Evolutionary conservation across 1,284 basidiomycete genomes (phyloP).

Genomic region (Exobasidium cylindrosporum): DNA sequence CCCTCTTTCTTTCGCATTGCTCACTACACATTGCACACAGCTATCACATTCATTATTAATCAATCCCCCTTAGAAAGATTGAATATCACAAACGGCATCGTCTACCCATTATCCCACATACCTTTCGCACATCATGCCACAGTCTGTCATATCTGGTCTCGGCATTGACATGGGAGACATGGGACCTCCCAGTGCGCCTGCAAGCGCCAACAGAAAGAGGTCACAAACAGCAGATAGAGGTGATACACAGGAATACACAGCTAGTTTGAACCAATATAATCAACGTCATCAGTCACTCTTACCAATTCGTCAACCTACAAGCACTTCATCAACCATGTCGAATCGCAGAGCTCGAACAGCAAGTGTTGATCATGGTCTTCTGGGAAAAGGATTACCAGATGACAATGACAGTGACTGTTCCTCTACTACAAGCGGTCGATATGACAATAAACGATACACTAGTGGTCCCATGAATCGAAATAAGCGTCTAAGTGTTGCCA

Average conservation of each 20-base stretch:
- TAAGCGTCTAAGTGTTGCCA: slow-evolving; percentile 29
- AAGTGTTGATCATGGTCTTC: neutral
- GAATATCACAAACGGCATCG: no score
- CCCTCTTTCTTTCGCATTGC: no score
- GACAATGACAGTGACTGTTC: slow-evolving; percentile 15
- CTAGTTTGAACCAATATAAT: slow-evolving; percentile 6
- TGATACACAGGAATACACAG: neutral
- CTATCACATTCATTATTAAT: no score
- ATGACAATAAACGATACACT: neutral
- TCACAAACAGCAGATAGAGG: neutral
- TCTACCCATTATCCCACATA: no score
- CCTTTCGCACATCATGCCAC: no score
- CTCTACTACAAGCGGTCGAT: slow-evolving; percentile 9
- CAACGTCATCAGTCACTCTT: neutral
- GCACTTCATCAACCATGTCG: neutral
- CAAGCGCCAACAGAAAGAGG: neutral
- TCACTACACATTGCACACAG: no score
- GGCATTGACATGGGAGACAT: slow-evolving; percentile 47
- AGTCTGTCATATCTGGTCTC: slow-evolving; percentile 49
- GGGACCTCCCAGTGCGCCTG: neutral
- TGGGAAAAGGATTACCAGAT: neutral
- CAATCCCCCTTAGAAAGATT: no score
- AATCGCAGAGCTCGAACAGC: neutral
- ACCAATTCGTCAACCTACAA: neutral
- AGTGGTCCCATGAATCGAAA: slow-evolving; percentile 15